Conservation (phyloP, 441 rosid genomes). For the Capsella rubella region DNA sequence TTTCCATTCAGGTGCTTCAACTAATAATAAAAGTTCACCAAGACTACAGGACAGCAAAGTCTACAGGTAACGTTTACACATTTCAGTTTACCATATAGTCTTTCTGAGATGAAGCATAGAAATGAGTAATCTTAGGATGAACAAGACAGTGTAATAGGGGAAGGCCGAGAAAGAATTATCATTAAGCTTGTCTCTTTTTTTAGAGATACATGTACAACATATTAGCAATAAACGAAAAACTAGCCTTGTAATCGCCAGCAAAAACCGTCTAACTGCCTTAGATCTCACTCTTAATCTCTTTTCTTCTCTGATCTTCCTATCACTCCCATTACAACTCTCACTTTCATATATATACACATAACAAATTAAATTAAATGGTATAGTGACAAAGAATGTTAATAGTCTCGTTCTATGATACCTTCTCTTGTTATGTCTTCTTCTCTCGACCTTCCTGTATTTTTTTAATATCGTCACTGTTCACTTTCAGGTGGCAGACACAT, state of each 20-base stretch:
- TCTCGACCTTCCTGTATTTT: constrained; percentile 41
- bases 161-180: constrained; percentile 46
- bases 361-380: constrained; percentile 6
- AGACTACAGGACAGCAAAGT: constrained; percentile 6
- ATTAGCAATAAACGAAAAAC: constrained; percentile 45
- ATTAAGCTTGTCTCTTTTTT: constrained; percentile 39
- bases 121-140: background rate
- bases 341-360: constrained; percentile 27
- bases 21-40: background rate
- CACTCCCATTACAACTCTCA: constrained; percentile 41
- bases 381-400: constrained; percentile 38
- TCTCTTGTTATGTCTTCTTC: constrained; percentile 35
- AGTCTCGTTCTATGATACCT: constrained; percentile 30
- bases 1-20: constrained; percentile 4
- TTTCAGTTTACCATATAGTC: constrained; percentile 22
- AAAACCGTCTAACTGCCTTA: constrained; percentile 43
- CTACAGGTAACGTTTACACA: constrained; percentile 23
- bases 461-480: constrained; percentile 4
- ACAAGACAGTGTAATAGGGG: constrained; percentile 33
- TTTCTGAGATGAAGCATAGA: constrained; percentile 18
- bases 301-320: constrained; percentile 39
- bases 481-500: constrained; percentile 27
- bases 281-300: constrained; percentile 20
- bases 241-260: constrained; percentile 40
- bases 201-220: constrained; percentile 35